Percentiles rank a stretch among this genome's conserved stretches.
These are phyloP conservation scores for Cladophialophora chaetospira DNA, from an alignment of 2,329 filamentous ascomycete genomes.

Conservation along the genomic window DNA sequence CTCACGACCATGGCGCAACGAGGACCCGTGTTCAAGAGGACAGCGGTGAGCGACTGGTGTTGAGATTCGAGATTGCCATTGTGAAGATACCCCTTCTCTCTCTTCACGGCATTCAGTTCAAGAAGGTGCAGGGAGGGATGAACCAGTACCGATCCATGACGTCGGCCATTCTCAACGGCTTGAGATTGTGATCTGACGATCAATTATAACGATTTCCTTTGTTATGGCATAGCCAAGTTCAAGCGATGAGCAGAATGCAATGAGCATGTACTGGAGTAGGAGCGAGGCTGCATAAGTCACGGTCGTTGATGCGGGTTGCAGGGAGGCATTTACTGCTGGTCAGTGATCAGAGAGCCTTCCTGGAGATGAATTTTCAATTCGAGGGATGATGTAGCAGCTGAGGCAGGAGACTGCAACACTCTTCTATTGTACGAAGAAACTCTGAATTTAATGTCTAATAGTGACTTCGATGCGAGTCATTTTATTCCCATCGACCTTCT, in stretches of 20 bases:
- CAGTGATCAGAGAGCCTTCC: neutral
- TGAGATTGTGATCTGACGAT: constrained; percentile 64
- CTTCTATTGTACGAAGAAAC: no score
- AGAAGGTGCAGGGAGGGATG: constrained; percentile 90
- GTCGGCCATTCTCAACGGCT: constrained; percentile 84
- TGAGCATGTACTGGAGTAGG: neutral
- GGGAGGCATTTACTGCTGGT: constrained; percentile 5
- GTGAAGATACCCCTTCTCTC: constrained; percentile 95
- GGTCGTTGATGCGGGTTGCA: neutral
- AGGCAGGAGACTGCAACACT: neutral
- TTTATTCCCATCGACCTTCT: neutral
- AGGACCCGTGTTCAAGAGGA: constrained; percentile 90
- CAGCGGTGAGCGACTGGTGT: constrained; percentile 76
- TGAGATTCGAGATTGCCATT: constrained; percentile 94
- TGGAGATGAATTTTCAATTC: neutral
- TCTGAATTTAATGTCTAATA: neutral
- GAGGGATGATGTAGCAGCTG: neutral
- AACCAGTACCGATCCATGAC: constrained; percentile 99
- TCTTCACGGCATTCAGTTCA: constrained; percentile 95
- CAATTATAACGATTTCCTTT: constrained; percentile 2
- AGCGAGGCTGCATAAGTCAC: neutral
- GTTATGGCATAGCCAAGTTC: neutral
- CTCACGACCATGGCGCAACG: constrained; percentile 76
- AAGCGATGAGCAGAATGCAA: constrained; percentile 3
- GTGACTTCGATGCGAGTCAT: neutral